These are phyloP conservation scores for Volvariella surrecta DNA, from an alignment of 1,284 basidiomycete genomes.

Conservation along the genomic window DNA sequence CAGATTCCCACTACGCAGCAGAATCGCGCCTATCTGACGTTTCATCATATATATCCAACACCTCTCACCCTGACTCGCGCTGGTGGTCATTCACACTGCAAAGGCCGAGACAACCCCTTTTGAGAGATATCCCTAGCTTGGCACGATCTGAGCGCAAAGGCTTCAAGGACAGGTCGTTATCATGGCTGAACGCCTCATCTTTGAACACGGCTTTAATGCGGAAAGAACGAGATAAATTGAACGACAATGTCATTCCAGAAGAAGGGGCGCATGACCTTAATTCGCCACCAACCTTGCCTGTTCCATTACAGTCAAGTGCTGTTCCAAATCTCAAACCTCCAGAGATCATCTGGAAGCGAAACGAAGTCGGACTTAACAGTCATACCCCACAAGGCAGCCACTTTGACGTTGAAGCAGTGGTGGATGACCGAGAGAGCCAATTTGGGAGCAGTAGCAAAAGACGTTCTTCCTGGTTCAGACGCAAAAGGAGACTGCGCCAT, in stretches of 20 bases:
- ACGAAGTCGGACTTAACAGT: constrained; percentile 25
- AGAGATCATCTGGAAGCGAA: constrained; percentile 49
- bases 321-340: constrained; percentile 44
- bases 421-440: constrained; percentile 18
- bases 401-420: constrained; percentile 20
- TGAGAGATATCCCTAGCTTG: constrained; percentile 10
- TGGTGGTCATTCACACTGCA: constrained; percentile 66
- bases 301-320: constrained; percentile 11
- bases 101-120: constrained; percentile 23
- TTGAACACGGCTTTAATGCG: constrained; percentile 24
- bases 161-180: constrained; percentile 32
- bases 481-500: constrained; percentile 45
- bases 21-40: constrained; percentile 40
- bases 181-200: constrained; percentile 31
- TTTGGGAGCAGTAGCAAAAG: constrained; percentile 23
- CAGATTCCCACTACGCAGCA: constrained; percentile 15
- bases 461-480: constrained; percentile 29
- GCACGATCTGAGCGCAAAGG: constrained; percentile 23
- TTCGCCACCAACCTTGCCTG: no score
- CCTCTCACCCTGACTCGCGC: constrained; percentile 35
- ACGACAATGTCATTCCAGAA: constrained; percentile 5
- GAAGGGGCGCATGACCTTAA: constrained; percentile 1
- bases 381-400: constrained; percentile 27
- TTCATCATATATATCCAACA: constrained; percentile 42
- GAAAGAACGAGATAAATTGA: constrained; percentile 22